Conservation (phyloP, 2,329 filamentous ascomycete species). For the Xylariaceae sp. region DNA sequence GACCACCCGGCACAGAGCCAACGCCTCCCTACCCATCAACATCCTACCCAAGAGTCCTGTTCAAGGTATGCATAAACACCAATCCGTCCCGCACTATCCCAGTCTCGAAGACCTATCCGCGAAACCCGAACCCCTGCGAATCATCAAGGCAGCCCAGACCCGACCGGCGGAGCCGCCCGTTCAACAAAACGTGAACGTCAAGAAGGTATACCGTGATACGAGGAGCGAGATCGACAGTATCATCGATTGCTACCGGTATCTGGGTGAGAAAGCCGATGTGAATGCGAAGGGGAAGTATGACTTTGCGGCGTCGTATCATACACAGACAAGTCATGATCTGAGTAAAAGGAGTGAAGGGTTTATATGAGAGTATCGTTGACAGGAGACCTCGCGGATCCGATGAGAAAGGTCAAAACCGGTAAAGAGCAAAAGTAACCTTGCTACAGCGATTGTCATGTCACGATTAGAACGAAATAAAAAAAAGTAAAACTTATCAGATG, state of each 20-base stretch:
- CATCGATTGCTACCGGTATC: constrained; percentile 25
- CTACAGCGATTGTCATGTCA: neutral
- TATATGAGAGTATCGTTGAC: constrained; percentile 10
- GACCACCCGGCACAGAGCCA: neutral
- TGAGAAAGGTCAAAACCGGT: neutral
- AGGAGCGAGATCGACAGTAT: constrained; percentile 25
- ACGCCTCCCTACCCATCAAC: neutral
- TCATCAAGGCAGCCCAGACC: neutral
- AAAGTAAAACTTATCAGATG: neutral
- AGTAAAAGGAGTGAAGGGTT: constrained; percentile 23
- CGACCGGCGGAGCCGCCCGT: too few species aligned
- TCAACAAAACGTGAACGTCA: constrained; percentile 13
- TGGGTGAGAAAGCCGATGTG: constrained; percentile 1
- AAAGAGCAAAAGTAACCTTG: neutral
- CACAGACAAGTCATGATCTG: constrained; percentile 14
- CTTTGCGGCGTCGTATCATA: constrained; percentile 17
- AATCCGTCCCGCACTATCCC: neutral
- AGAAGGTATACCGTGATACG: constrained; percentile 5
- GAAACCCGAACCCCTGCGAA: neutral
- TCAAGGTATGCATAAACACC: neutral
- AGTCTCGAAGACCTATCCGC: neutral
- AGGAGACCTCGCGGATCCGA: neutral
- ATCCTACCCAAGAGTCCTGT: neutral
- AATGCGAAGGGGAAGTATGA: constrained; percentile 17
- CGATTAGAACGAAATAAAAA: neutral